Evolutionary conservation across 768 basidiomycete genomes (phyloP), one percentile per base, ranked within the genome.

Genomic region (Russula lepida): DNA sequence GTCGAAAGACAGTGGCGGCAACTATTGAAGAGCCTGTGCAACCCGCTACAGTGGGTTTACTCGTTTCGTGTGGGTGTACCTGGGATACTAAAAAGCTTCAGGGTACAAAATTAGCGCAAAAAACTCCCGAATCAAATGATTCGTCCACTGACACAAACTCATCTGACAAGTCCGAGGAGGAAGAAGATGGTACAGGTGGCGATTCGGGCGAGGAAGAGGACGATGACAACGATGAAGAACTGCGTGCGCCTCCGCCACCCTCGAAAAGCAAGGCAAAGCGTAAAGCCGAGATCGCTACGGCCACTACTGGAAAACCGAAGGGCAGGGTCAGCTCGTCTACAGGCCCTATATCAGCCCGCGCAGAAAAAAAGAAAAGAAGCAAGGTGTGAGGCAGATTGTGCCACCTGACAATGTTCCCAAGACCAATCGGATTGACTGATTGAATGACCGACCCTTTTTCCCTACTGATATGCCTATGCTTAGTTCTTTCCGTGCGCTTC

Each of bases 351-450:
- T 46, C 57, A 39, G 52, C 62, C 37, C 69, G 71, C 73, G 66
- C 68, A 48, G 69, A 76, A 39, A 77, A 74, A 58, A 79, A 78
- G 70, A 82, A 83, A 70, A 70, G 76, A 63, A 73, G 74, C 63
- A 72, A 69, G 62, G 66, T 71, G 28, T 74, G 77, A 61, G 77
- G 77, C 65, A 48, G 47, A 55, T 56, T 15, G 25, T 33, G 25
- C 59, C 63, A 56, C 59, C 48, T 61, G 63, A 61, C 59, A 13
- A 53, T 41, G 46, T 44, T 53, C 62, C 49, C 56, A 54, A 58
- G 57, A 58, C 56, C n/a, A 49, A 46, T 55, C 43, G 43, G 43
- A 52, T 56, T 56, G n/a, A 50, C 55, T 50, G 33, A 57, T 33
- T 44, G 58, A 59, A 44, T 19, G 33, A 12, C 58, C 32, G 28